Evolutionary conservation across 2,329 filamentous ascomycete species (phyloP), one percentile per base, ranked within the genome.

Genomic region (Ophiocordyceps australis): DNA sequence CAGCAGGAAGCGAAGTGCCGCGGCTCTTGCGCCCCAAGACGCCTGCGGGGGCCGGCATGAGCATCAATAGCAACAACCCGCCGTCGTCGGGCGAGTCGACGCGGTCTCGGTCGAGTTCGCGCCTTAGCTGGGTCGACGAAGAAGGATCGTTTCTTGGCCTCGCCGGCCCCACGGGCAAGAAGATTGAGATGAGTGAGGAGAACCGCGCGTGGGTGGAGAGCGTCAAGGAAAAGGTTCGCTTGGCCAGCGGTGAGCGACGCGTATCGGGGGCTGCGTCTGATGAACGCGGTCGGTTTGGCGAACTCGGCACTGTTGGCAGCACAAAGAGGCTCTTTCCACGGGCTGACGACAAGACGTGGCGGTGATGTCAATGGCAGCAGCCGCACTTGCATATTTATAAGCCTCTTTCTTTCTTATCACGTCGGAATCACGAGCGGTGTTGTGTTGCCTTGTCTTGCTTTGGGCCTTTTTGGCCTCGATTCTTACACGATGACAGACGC

Each of bases 121-220:
- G 57, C 5, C 35, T 66, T 5, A 61, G 59, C 34, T 72, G 65
- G 65, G 54, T 58, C 9, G 66, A 71, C 32, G 67, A 71, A 14
- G 68, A 66, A 34, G 62, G 56, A 38, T 59, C 61, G 7, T 54
- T 54, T 32, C 59, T 81, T 6, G 76, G 77, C 5, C 65, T 83
- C 25, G 75, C 76, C 0, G 78, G 78, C 0, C 77, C 77, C 2
- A 68, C 64, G 24, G 59, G 63, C 19, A 75, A 68, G 46, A 66
- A 64, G 35, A 62, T 67, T 7, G 65, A 61, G 42, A 77, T 71
- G 52, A 78, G 71, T 29, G 70, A 74, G 28, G 74, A 83, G 48
- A 80, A 75, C 41, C 61, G 70, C 30, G 71, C 74, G 20, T 89
- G 80, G 80, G 76, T 89, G 8, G 75, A 85, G 46, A 79, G 72